Conservation (phyloP, 176 grass and related monocot species). For the Rhipidocladum racemiflorum region DNA sequence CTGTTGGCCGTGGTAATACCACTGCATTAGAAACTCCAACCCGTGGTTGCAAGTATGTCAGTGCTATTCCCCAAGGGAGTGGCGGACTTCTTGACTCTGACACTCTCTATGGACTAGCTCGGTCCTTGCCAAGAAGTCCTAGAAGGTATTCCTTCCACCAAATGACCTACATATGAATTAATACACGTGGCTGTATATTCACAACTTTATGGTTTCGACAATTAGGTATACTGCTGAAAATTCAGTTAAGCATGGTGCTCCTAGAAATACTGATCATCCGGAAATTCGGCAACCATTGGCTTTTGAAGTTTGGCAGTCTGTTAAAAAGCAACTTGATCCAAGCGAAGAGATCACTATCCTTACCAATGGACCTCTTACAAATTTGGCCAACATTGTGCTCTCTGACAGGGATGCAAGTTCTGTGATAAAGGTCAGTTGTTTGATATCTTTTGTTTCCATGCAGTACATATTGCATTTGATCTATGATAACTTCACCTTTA, state of each 20-base stretch:
- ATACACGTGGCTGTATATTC: neutral
- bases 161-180: conserved; percentile 13
- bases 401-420: conserved; percentile 46
- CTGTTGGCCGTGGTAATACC: conserved; percentile 69
- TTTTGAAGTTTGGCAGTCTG: conserved; percentile 78
- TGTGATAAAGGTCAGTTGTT: conserved; percentile 51
- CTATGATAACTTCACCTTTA: neutral
- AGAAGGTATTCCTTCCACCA: conserved; percentile 63
- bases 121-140: conserved; percentile 73
- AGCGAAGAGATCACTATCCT: conserved; percentile 63
- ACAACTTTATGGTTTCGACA: conserved; percentile 1
- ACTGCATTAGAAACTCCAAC: conserved; percentile 59
- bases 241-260: conserved; percentile 66
- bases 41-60: conserved; percentile 66
- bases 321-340: conserved; percentile 45
- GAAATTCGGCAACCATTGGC: conserved; percentile 72
- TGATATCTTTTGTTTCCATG: conserved; percentile 6
- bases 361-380: conserved; percentile 80
- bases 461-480: neutral
- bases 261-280: conserved; percentile 69
- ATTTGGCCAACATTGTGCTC: conserved; percentile 74
- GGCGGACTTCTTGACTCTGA: conserved; percentile 82
- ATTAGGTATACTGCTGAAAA: conserved; percentile 79
- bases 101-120: conserved; percentile 72
- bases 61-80: conserved; percentile 67